Evolutionary conservation across 169 alveolate genomes (phyloP), one percentile per base, ranked within the genome.

Genomic region (Cardiosporidium cionae): DNA sequence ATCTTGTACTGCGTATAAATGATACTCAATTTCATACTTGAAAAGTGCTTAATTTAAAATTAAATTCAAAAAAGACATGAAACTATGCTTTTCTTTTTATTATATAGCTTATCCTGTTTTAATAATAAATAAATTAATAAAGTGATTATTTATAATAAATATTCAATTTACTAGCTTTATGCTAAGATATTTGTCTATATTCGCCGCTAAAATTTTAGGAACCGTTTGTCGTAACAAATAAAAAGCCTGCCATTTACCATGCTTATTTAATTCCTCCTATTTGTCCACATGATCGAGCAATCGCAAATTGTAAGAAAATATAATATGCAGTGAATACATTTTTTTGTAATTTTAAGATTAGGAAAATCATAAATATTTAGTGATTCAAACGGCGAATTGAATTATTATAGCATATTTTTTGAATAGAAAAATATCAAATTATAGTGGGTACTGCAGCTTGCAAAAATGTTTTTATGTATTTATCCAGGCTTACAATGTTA

Each of bases 201-300:
- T n/a, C n/a, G n/a, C 58, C n/a, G 16, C 9, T 3, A 25, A 33
- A 6, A 7, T 2, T 27, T 22, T 62, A 74, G 81, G 81, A 67
- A 22, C 31, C 74, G 33, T 25, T 53, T 27, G 34, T 66, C 7
- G 58, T 74, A 0, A 16, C 62, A 3, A 52, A 4, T 16, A 7
- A 36, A 0, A 64, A 54, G 54, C 74, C 81, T 16, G 53, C 65
- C 68, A 65, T 74, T 0, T 66, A 68, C 25, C 81, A 74, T 28
- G 81, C 81, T 3, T 74, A 74, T 53, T 63, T 74, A 27, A 32
- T 74, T 3, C 81, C 81, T 3, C 81, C 81, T 3, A 27, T 74
- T 0, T 3, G 29, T 25, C 81, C 81, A 16, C 81, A 74, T 29
- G 63, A 65, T 7, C 53, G 33, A 32, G 66, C 29, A n/a, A 25